Base-by-base conservation (phyloP, 129 eudicot genomes). In the Solidago caesia region DNA sequence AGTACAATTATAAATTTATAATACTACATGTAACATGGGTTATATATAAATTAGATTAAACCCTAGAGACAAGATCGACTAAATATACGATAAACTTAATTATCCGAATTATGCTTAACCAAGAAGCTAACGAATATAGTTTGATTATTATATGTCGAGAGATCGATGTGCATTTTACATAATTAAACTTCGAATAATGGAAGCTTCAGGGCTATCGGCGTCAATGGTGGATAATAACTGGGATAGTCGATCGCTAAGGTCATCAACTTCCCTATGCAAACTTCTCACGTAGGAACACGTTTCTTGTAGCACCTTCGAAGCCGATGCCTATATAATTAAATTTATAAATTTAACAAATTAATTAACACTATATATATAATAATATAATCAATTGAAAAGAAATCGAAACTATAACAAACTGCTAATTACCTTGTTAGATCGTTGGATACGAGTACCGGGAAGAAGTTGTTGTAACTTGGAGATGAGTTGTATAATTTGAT, bases 401-500 rank as follows among this genome's bases (percentile, higher is more conserved):
- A 55, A 7, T 14, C 29, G 11, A 47, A 66, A 44, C 8, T 11
- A 5, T 10, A 51, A 69, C 8, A 57, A 43, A 15, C 6, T 56
- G 26, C 7, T 6, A 9, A 29, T 29, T 10, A 46, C 97, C 96
- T 89, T 92, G 85, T 80, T 86, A 11, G 97, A 87, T 68, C 97
- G 92, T 75, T 88, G 83, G 58, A 75, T 83, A 69, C 87, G 96
- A 71, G 91, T 82, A 74, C 89, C 96, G 0, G 97, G 97, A 70
- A 92, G 84, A 41, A 89, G 91, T 76, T 92, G 96, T 45, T 87
- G 96, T 69, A 92, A 58, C 88, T 92, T 89, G 70, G 97, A 87
- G 62, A 92, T 77, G 41, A 92, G 97, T 51, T 89, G 89, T 48
- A 89, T 79, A 78, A 89, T 92, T 64, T 92, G 97, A 70, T 92